Evolutionary conservation across 2,329 filamentous ascomycete genomes (phyloP), one percentile per base, ranked within the genome.

Genomic region (Tolypocladium tropicale): DNA sequence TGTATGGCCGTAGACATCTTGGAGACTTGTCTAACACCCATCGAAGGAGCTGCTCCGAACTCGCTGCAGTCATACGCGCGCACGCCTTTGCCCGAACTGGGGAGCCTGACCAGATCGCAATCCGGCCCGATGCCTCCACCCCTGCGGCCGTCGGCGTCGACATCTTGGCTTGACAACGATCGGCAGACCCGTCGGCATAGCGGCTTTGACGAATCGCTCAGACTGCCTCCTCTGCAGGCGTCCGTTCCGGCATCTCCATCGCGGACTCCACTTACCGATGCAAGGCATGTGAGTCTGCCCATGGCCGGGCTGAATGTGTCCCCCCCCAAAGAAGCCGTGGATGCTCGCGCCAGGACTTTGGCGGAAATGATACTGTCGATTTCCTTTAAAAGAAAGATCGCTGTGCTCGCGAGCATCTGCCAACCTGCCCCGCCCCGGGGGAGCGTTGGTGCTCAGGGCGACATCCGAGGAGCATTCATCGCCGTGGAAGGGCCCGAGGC

Each of bases 401-500:
- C 84, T 52, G 79, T 93, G 2, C 76, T 97, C 36, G 78, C 83
- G 18, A 85, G 84, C 59, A 90, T 96, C 61, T 87, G 87, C 50
- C 88, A 86, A 28, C 84, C 89, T 0, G 75, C 89, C 16, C 71
- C 74, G 6, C 62, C 73, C 18, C 65, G 72, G 1, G 64, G 68
- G 6, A 68, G 70, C 4, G 67, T 64, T 7, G 63, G 62, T 4
- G 60, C 64, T 3, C 59, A 60, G 2, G 67, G 71, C 57, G 71
- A 76, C 62, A 74, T 76, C 7, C 82, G 91, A n/a, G 92, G 93
- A 0, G 82, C 88, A 0, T 81, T 96, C 39, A 85, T 97, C 59
- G 87, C 89, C 0, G 75, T 97, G 32, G 93, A 97, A 70, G 92
- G 92, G 1, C 78, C 86, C 21, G 81, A 86, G 56, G 60, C 68